Percentiles rank a stretch among this genome's conserved stretches.
Conservation (phyloP, 1,284 basidiomycete genomes). For the Cystobasidiaceae sp. region DNA sequence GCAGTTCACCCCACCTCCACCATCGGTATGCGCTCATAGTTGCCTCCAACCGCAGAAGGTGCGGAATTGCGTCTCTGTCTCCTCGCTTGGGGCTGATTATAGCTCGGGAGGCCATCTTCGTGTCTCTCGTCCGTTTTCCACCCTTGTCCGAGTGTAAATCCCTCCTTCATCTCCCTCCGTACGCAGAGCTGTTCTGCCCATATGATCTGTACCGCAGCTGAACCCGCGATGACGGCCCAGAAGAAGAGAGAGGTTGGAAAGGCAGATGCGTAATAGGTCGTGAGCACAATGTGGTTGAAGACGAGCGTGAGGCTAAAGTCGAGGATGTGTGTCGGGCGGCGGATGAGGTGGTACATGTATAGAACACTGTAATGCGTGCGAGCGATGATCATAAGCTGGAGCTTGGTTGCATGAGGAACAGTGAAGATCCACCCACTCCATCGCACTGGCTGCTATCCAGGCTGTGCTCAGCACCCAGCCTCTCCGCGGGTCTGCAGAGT, state of each 20-base stretch:
- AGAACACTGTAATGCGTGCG: constrained; percentile 60
- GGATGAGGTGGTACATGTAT: constrained; percentile 78
- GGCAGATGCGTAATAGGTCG: constrained; percentile 80
- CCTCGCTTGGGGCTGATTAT: not conserved
- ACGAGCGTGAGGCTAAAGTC: constrained; percentile 87
- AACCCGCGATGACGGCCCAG: constrained; percentile 70
- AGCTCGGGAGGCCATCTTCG: constrained; percentile 11
- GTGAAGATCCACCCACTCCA: constrained; percentile 60
- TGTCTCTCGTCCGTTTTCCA: constrained; percentile 31
- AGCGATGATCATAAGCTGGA: not conserved
- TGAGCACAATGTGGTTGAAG: constrained; percentile 83
- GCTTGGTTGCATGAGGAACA: not conserved
- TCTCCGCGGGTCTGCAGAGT: constrained; percentile 58
- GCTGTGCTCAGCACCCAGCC: constrained; percentile 81
- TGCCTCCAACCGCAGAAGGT: constrained; percentile 17
- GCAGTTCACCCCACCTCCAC: constrained; percentile 13
- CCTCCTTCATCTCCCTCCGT: constrained; percentile 83
- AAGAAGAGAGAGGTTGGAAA: constrained; percentile 86
- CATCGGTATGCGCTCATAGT: constrained; percentile 27
- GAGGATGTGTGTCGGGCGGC: constrained; percentile 85
- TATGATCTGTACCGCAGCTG: constrained; percentile 68
- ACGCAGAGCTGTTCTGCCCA: constrained; percentile 84
- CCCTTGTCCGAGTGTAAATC: constrained; percentile 50
- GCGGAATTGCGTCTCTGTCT: constrained; percentile 25
- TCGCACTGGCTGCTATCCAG: constrained; percentile 71